Evolutionary conservation across 257 asterid species (phyloP).

Genomic region (Rehmannia glutinosa): DNA sequence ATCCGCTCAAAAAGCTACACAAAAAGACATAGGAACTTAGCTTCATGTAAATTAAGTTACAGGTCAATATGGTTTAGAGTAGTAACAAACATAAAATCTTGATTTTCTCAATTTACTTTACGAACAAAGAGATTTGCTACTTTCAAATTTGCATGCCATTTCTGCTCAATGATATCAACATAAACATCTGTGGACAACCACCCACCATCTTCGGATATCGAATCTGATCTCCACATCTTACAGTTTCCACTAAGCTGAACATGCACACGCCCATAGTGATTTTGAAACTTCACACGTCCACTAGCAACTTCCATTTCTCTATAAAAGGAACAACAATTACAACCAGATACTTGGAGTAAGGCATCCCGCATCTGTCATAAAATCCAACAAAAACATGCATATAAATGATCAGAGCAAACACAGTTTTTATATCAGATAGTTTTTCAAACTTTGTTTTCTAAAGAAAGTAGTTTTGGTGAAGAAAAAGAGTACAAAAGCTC

Average conservation of each 20-base stretch:
- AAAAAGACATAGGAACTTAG: conserved; percentile 20
- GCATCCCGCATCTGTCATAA: conserved; percentile 28
- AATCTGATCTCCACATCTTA: conserved; percentile 88
- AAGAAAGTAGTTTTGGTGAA: conserved; percentile 2
- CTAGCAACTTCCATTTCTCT: conserved; percentile 90
- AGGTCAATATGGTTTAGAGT: conserved; percentile 3
- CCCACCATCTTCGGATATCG: conserved; percentile 85
- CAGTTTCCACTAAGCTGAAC: conserved; percentile 90
- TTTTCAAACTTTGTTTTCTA: conserved; percentile 3
- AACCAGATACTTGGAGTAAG: conserved; percentile 37
- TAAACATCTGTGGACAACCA: conserved; percentile 96
- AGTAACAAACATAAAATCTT: conserved; percentile 10
- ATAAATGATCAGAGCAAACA: conserved; percentile 15
- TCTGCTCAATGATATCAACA: conserved; percentile 86
- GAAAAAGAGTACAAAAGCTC: not conserved
- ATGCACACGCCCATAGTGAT: conserved; percentile 78
- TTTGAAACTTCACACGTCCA: conserved; percentile 82
- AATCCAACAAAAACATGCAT: conserved; percentile 18
- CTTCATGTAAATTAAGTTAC: conserved; percentile 19
- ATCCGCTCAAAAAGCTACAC: conserved; percentile 93
- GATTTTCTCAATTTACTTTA: conserved; percentile 33
- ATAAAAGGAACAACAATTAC: conserved; percentile 34
- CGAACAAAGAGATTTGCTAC: conserved; percentile 85
- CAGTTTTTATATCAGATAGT: not conserved
- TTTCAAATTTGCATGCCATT: conserved; percentile 97